phyloP scores from a whole-genome alignment of 2,329 filamentous ascomycete species.

The Colletotrichum camelliae region DNA sequence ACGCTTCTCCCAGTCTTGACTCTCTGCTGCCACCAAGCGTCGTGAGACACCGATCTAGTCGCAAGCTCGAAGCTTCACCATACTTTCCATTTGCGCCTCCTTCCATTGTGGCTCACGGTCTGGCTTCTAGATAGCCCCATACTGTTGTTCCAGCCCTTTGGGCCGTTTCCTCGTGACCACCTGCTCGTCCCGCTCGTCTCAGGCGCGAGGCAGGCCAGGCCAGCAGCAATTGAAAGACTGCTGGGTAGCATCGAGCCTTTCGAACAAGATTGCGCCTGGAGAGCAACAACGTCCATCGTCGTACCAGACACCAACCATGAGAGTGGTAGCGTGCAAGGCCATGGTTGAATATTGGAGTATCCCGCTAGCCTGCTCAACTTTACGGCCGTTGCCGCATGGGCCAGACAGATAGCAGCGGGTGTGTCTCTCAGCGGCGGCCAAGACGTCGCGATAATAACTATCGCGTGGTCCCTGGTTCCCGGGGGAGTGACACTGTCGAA shows the following conservation, averaged over 20 bases:
- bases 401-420: background rate
- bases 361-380: background rate
- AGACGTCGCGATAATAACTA: background rate
- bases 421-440: background rate
- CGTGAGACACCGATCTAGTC: constrained; percentile 7
- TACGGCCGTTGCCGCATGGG: constrained; percentile 12
- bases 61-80: background rate
- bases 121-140: background rate
- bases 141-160: background rate
- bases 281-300: background rate
- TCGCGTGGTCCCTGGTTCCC: background rate
- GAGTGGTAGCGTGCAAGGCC: too few relatives aligned
- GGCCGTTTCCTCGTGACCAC: background rate
- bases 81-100: background rate
- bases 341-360: background rate
- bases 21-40: constrained; percentile 2
- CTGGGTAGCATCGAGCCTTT: background rate
- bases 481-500: background rate
- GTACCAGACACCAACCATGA: background rate
- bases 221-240: background rate
- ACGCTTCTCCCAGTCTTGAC: constrained; percentile 1
- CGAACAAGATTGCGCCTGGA: background rate
- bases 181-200: background rate
- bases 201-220: background rate
- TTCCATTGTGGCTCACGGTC: background rate